phyloP scores from a whole-genome alignment of 2,329 filamentous ascomycete species.

The Lachnellula arida region DNA sequence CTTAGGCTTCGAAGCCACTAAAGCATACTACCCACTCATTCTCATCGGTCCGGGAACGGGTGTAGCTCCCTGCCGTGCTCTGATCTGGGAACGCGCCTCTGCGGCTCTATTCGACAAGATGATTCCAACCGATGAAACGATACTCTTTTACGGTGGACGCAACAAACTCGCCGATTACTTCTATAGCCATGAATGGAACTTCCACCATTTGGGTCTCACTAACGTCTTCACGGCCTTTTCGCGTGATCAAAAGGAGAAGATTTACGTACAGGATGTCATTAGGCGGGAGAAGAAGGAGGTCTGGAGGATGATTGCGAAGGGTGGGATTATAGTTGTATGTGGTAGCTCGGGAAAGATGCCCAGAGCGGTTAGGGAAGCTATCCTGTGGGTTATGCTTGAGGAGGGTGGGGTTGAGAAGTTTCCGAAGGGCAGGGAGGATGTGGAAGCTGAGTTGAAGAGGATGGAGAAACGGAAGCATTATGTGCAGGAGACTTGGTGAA shows the following conservation, averaged over 20 bases:
- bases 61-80: constrained; percentile 74
- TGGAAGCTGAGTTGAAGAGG: constrained; percentile 48
- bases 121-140: constrained; percentile 26
- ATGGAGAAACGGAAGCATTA: constrained; percentile 61
- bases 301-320: constrained; percentile 45
- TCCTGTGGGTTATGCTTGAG: constrained; percentile 55
- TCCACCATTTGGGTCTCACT: constrained; percentile 41
- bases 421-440: constrained; percentile 37
- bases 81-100: constrained; percentile 67
- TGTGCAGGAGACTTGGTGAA: constrained; percentile 66
- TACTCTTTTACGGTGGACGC: constrained; percentile 83
- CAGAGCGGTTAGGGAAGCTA: constrained; percentile 60
- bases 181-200: constrained; percentile 71
- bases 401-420: constrained; percentile 16
- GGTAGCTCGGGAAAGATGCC: constrained; percentile 65
- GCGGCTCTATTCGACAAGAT: constrained; percentile 23
- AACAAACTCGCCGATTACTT: constrained; percentile 73
- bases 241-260: constrained; percentile 58
- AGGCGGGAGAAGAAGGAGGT: constrained; percentile 27
- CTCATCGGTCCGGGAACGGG: constrained; percentile 84
- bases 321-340: constrained; percentile 53
- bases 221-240: constrained; percentile 63
- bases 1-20: constrained; percentile 39
- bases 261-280: constrained; percentile 56
- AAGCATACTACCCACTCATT: constrained; percentile 51